phyloP scores from a whole-genome alignment of 2,329 filamentous ascomycete genomes.

The Penicillium sp. region DNA sequence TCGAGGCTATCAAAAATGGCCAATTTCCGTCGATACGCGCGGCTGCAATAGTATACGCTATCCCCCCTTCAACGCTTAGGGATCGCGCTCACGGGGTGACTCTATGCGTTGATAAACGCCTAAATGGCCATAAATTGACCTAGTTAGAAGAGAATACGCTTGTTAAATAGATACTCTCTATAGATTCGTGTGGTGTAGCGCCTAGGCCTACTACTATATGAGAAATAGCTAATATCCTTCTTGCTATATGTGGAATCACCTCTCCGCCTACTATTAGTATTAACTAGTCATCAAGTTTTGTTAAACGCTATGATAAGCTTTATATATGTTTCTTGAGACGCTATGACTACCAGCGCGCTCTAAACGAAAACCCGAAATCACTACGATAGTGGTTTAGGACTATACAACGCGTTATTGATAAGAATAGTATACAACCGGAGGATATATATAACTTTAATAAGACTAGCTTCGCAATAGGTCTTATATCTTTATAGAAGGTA shows the following conservation, averaged over 20 bases:
- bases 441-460: slow-evolving; percentile 3
- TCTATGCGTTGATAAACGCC: neutral
- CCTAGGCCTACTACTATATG: neutral
- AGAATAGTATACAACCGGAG: neutral
- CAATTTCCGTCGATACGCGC: neutral
- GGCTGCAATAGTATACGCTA: too few relatives aligned
- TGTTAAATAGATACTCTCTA: slow-evolving; percentile 2
- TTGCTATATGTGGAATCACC: neutral
- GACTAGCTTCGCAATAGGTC: slow-evolving; percentile 1
- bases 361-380: neutral
- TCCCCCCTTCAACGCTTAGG: too few relatives aligned
- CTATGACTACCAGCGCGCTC: neutral
- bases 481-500: neutral
- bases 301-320: neutral
- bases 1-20: too few relatives aligned
- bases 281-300: slow-evolving; percentile 5
- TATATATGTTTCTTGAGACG: neutral
- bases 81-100: too few relatives aligned
- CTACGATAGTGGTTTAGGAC: neutral
- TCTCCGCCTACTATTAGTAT: neutral
- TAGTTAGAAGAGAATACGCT: slow-evolving; percentile 8
- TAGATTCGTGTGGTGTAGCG: neutral
- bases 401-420: neutral
- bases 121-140: slow-evolving; percentile 10
- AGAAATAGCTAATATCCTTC: slow-evolving; percentile 10